A percentile compares a stretch with the other conserved stretches of the same genome.
Conservation (phyloP, 2,329 filamentous ascomycete species). For the Penicillium sp. region DNA sequence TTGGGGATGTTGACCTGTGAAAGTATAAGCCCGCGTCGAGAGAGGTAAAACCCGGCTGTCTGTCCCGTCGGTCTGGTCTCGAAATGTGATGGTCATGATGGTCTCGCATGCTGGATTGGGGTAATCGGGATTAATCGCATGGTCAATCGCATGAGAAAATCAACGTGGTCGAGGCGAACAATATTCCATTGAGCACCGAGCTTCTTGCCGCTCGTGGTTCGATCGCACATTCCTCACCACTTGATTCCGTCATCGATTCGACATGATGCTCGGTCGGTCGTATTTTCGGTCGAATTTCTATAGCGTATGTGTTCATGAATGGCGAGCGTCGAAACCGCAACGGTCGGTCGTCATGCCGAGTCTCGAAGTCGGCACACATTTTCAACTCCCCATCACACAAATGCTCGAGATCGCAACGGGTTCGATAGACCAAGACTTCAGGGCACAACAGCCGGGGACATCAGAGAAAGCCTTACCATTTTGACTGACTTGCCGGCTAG, state of each 20-base stretch:
- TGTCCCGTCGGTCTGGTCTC: conserved; percentile 10
- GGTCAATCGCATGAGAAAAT: not conserved
- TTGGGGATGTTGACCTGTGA: conserved; percentile 93
- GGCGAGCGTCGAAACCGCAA: too few species aligned
- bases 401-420: conserved; percentile 10
- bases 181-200: too few species aligned
- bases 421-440: conserved; percentile 20
- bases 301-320: too few species aligned
- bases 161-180: too few species aligned
- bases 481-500: conserved; percentile 45
- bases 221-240: too few species aligned
- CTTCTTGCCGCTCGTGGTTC: too few species aligned
- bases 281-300: too few species aligned
- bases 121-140: too few species aligned
- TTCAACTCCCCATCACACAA: conserved; percentile 12
- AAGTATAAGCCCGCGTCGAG: conserved; percentile 24
- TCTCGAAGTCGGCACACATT: conserved; percentile 19
- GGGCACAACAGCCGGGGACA: conserved; percentile 18
- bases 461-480: conserved; percentile 39
- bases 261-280: conserved; percentile 9
- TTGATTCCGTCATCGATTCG: too few species aligned
- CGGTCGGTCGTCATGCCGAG: conserved; percentile 10
- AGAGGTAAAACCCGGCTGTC: conserved; percentile 1
- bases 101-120: too few species aligned
- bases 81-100: conserved; percentile 3